Base-by-base conservation (phyloP, 495 filamentous ascomycete genomes). In the Aspergillus bridgeri region DNA sequence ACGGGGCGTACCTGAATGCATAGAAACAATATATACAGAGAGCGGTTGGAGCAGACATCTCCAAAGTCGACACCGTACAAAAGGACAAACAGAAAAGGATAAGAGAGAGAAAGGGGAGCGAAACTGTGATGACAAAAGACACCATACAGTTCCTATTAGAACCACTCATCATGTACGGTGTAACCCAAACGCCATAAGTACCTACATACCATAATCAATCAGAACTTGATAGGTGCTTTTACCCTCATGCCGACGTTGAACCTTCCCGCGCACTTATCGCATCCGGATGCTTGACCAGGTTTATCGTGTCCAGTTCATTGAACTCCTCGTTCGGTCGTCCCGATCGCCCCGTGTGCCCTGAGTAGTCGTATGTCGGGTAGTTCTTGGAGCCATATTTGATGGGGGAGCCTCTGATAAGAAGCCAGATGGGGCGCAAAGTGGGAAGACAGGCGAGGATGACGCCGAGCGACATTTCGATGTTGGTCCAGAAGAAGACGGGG, bases 371-470 rank as follows among this genome's bases (percentile, higher is more conserved):
- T 13, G 33, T 38, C 3, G 33, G 33, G 13, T 38, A 15, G 9
- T 9, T 15, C 9, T 38, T 38, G 33, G 33, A 38, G 9, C 33
- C 33, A 13, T 38, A 38, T 9, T 13, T 38, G 33, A 38, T 15
- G 6, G 33, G 33, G 33, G 33, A 15, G 7, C 33, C 33, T 38
- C 13, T 38, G 11, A 38, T 38, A 1, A 38, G 33, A 3, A 38
- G 33, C 33, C 33, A 38, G 33, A 38, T 38, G 2, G 50, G 50
- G 6, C 50, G 50, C 5, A 52, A n/a, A 8, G 50, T 52, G 24
- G 50, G 50, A n/a, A 52, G 23, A 19, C 25, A 52, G 11, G 50
- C 50, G 17, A n/a, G 19, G 24, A 52, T 52, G 27, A 52, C 20
- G 1, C 25, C 50, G 25, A 52, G 24, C 0, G 50, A 27, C 24